A percentile compares a stretch with the other conserved stretches of the same genome.
These are phyloP conservation scores for Solidago caesia DNA, from an alignment of 129 eudicot species.

Conservation along the genomic window DNA sequence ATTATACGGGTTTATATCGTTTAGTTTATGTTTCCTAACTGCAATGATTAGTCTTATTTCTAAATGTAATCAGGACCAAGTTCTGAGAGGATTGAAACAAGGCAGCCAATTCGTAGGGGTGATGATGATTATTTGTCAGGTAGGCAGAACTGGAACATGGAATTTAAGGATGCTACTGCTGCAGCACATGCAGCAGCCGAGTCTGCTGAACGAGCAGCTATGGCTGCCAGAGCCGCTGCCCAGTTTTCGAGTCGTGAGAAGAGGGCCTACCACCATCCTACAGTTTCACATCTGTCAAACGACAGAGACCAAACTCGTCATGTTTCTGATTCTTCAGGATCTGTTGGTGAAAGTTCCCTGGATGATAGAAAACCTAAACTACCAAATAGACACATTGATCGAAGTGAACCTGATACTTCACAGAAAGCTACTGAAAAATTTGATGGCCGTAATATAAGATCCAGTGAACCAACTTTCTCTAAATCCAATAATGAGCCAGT, in stretches of 20 bases:
- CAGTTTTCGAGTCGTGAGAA: slow-evolving; percentile 55
- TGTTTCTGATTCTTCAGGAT: slow-evolving; percentile 22
- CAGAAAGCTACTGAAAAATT: slow-evolving; percentile 21
- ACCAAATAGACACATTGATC: slow-evolving; percentile 27
- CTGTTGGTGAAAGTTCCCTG: slow-evolving; percentile 20
- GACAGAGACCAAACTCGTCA: slow-evolving; percentile 27
- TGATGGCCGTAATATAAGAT: slow-evolving; percentile 14
- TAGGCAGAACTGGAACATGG: slow-evolving; percentile 64
- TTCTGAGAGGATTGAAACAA: slow-evolving; percentile 32
- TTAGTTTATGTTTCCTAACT: background rate
- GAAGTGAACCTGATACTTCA: slow-evolving; percentile 12
- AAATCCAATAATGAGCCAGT: slow-evolving; percentile 40
- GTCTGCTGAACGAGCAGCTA: slow-evolving; percentile 85
- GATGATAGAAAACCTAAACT: slow-evolving; percentile 30
- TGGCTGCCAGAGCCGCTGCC: slow-evolving; percentile 98
- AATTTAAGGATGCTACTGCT: slow-evolving; percentile 81
- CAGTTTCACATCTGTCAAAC: slow-evolving; percentile 35
- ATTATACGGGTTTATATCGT: background rate
- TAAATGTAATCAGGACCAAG: slow-evolving; percentile 29
- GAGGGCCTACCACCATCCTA: slow-evolving; percentile 31
- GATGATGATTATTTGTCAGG: no score
- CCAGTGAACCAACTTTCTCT: slow-evolving; percentile 26
- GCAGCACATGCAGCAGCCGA: slow-evolving; percentile 98
- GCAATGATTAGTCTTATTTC: background rate
- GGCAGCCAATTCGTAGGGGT: background rate